phyloP scores from a whole-genome alignment of 805 yeast species.

The Kluyveromyces starmeri region DNA sequence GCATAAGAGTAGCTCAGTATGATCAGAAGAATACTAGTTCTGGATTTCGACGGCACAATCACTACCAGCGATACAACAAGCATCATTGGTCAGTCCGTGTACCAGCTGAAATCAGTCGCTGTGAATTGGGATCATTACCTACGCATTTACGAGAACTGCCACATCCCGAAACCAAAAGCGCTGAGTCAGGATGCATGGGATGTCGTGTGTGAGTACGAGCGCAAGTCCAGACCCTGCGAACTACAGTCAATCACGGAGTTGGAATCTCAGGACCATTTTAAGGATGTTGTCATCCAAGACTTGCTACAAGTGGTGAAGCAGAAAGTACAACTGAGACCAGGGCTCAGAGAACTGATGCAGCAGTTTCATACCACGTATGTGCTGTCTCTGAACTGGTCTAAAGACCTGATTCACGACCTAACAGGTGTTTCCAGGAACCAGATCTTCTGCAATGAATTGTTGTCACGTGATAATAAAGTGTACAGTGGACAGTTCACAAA shows the following conservation, averaged over 20 bases:
- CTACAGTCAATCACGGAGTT: slow-evolving; percentile 20
- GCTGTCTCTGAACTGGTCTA: slow-evolving; percentile 27
- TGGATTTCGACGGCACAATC: slow-evolving; percentile 29
- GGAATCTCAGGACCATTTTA: slow-evolving; percentile 12
- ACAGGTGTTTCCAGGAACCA: slow-evolving; percentile 6
- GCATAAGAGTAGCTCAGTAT: too few relatives aligned
- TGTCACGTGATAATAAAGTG: slow-evolving; percentile 7
- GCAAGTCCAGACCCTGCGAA: slow-evolving; percentile 10
- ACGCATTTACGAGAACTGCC: slow-evolving; percentile 17
- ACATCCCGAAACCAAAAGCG: slow-evolving; percentile 4
- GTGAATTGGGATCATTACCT: slow-evolving; percentile 24
- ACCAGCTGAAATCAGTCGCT: slow-evolving; percentile 9
- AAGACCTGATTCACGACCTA: slow-evolving; percentile 18
- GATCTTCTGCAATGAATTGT: slow-evolving; percentile 20
- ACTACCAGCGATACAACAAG: slow-evolving; percentile 23
- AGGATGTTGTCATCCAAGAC: slow-evolving; percentile 12
- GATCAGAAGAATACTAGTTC: slow-evolving; percentile 15
- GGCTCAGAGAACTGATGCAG: slow-evolving; percentile 4
- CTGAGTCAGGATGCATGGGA: slow-evolving; percentile 2
- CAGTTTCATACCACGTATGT: slow-evolving; percentile 11
- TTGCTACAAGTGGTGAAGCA: slow-evolving; percentile 10
- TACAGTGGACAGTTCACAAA: slow-evolving; percentile 22
- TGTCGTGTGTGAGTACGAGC: slow-evolving; percentile 2
- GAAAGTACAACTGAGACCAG: slow-evolving; percentile 4
- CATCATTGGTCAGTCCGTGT: slow-evolving; percentile 19